These are phyloP conservation scores for Pachysandra terminalis DNA, from an alignment of 164 flowering plant genomes.

Conservation along the genomic window DNA sequence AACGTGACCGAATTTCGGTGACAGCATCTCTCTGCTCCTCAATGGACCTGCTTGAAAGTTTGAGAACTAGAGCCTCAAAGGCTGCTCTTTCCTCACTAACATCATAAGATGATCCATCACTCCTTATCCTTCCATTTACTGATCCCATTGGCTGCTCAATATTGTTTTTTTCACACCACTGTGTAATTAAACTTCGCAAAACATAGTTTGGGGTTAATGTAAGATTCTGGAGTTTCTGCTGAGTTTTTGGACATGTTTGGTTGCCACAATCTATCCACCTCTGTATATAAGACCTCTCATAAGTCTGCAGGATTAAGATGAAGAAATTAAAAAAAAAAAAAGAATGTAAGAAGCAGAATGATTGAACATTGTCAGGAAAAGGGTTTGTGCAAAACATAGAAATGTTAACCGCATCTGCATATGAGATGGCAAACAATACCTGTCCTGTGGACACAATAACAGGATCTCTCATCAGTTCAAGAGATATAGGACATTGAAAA, in stretches of 20 bases:
- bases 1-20: slow-evolving; percentile 64
- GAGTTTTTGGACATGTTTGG: slow-evolving; percentile 88
- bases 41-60: slow-evolving; percentile 52
- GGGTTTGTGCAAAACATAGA: not conserved
- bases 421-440: slow-evolving; percentile 36
- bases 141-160: slow-evolving; percentile 58
- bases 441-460: slow-evolving; percentile 95
- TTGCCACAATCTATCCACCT: slow-evolving; percentile 94
- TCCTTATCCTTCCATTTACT: slow-evolving; percentile 49
- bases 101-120: slow-evolving; percentile 74
- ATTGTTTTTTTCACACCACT: slow-evolving; percentile 69
- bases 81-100: slow-evolving; percentile 63
- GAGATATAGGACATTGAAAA: slow-evolving; percentile 85
- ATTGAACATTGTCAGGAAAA: not conserved
- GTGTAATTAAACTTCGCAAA: slow-evolving; percentile 69
- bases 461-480: slow-evolving; percentile 95
- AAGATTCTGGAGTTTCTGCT: slow-evolving; percentile 62
- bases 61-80: slow-evolving; percentile 58
- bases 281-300: slow-evolving; percentile 86
- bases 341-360: not conserved
- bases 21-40: slow-evolving; percentile 66
- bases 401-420: slow-evolving; percentile 1
- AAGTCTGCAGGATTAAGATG: slow-evolving; percentile 57
- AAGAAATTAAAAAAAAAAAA: not conserved
- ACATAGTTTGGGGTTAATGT: slow-evolving; percentile 84